Conservation (phyloP, 768 basidiomycete genomes). For the Leccinellum albellum region DNA sequence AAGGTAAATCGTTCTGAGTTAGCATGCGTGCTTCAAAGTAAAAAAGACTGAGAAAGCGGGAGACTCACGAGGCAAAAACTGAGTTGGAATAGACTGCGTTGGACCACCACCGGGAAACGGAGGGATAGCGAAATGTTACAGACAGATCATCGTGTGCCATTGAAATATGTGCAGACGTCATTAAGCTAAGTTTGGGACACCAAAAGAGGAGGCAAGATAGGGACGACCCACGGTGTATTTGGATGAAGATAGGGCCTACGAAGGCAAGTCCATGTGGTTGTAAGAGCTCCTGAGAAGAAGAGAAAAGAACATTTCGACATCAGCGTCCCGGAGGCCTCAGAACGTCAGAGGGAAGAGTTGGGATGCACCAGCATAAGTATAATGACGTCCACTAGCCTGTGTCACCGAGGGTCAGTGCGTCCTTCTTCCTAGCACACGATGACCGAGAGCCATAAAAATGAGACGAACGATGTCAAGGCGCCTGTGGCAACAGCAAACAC, state of each 20-base stretch:
- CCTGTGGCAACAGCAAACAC: slow-evolving; percentile 27
- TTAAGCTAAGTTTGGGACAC: too few relatives aligned
- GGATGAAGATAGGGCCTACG: slow-evolving; percentile 19
- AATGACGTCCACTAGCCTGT: slow-evolving; percentile 24
- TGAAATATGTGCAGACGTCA: too few relatives aligned
- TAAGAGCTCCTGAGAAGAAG: slow-evolving; percentile 12
- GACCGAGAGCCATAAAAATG: neutral
- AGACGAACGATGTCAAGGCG: slow-evolving; percentile 22
- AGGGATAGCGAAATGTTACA: neutral
- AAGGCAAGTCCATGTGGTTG: slow-evolving; percentile 18
- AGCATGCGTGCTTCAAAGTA: neutral
- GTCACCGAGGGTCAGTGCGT: neutral
- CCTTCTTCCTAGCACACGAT: neutral
- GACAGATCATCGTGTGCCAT: too few relatives aligned
- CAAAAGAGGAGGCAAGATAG: neutral
- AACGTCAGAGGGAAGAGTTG: neutral
- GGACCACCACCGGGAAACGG: neutral
- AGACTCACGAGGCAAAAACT: slow-evolving; percentile 26
- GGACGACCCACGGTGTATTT: slow-evolving; percentile 24
- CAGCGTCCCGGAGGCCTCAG: neutral
- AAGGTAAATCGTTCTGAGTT: neutral
- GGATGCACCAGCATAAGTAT: slow-evolving; percentile 21
- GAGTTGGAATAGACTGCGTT: slow-evolving; percentile 27
- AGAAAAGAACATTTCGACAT: neutral
- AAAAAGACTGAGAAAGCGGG: neutral